Evolutionary conservation across 192 early-diverging fungal genomes (phyloP), one percentile per base, ranked within the genome.

Genomic region (Coemansia sp.): DNA sequence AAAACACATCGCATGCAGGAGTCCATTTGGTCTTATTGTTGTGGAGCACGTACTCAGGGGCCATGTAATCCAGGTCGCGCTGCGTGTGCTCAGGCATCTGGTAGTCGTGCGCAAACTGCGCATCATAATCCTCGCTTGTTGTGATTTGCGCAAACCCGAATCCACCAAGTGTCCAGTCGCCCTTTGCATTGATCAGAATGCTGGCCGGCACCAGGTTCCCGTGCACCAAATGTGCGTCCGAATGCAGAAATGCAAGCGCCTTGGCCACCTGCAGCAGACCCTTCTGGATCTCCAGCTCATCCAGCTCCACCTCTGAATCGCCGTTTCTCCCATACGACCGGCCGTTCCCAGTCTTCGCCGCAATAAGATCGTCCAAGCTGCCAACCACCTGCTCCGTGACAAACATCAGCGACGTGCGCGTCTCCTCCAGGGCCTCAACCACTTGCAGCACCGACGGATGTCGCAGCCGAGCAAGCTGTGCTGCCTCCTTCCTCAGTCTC

Each of bases 101-200:
- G 49, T 86, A 83, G 69, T 86, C 87, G 55, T 85, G 82, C n/a
- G 87, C 82, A 66, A 80, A 84, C 41, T 51, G 11, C 66, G 4
- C 69, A 65, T 39, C 69, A 18, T 18, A 71, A 41, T 22, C 62
- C 63, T 13, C 71, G 3, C 32, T 41, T n/a, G 15, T 36, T 6
- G 39, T 6, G 0, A 61, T 5, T 12, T 58, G 47, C 8, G 87
- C 82, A 62, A 91, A 91, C 46, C 88, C 89, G 42, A 93, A 77
- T 65, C 91, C 91, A 69, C 87, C 89, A 68, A 93, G 82, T 69
- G 91, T 93, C 91, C 91, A 93, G 66, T 93, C 91, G 39, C 91
- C 89, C 67, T 88, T 89, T n/a, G 85, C 78, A 65, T 91, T 90
- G 52, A 95, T 83, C 83, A 90, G 88, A 11, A 95, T 83, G 42